Evolutionary conservation across 129 eudicot genomes (phyloP), one percentile per base, ranked within the genome.

Genomic region (Erigeron canadensis): DNA sequence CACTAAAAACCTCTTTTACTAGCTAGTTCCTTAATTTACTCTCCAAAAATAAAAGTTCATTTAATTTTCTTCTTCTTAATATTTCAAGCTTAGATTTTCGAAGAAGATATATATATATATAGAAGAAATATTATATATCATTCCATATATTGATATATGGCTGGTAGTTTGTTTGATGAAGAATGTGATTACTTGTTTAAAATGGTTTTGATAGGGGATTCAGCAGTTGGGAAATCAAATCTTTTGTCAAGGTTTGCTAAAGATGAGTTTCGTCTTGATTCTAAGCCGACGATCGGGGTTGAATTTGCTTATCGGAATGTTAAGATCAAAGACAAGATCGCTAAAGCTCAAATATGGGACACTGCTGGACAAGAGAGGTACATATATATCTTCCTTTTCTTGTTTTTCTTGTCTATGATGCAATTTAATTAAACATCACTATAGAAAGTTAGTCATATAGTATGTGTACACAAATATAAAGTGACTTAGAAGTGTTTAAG

Each of bases 281-380:
- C 96, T 0, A 89, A 89, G 77, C 96, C 96, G 8, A 89, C 94
- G 1, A 89, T 89, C 8, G 96, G 96, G 2, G 96, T 89, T 1
- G 96, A 89, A 75, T 89, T 89, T 10, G 96, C 96, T 65, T 89
- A 89, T 43, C 63, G 90, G 53, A 89, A 81, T 72, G 62, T 89
- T 17, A 89, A 74, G 76, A 77, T 89, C 1, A 87, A 86, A 8
- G 90, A 89, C 81, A 89, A 89, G 73, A 77, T 89, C 63, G 80
- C 74, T 70, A 89, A 89, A 79, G 85, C 96, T 16, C 96, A 89
- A 59, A 83, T 89, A 63, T 89, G 96, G 94, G 96, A 89, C 50
- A 89, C 96, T 39, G 96, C 96, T 2, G 96, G 96, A 39, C 96
- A 89, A 84, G 96, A 89, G 84, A 89, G 96, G 96, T 89, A 54